Conservation (phyloP, 441 rosid species). For the Manihot esculenta region DNA sequence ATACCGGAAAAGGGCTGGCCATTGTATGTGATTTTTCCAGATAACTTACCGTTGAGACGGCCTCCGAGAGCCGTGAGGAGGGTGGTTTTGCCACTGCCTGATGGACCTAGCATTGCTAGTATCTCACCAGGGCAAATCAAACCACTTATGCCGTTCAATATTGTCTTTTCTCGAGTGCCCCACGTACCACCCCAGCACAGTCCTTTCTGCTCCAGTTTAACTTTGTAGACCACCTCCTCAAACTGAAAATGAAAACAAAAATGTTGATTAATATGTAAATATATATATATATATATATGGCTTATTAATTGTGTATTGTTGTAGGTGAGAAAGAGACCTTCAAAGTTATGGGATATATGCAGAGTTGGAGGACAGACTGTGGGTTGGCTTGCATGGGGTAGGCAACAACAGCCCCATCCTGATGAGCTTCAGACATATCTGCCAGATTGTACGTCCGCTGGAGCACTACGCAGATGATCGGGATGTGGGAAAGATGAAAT, state of each 20-base stretch:
- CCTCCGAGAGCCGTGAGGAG: constrained; percentile 96
- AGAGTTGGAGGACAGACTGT: constrained; percentile 46
- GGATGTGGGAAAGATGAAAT: constrained; percentile 35
- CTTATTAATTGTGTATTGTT: too few relatives aligned
- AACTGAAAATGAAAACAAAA: constrained; percentile 47
- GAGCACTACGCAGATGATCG: constrained; percentile 31
- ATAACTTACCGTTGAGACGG: constrained; percentile 61
- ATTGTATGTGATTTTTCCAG: constrained; percentile 87
- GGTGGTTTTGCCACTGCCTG: constrained; percentile 97
- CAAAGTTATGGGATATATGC: constrained; percentile 60
- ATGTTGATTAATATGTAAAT: background rate
- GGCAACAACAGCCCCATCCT: constrained; percentile 42
- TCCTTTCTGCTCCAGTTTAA: constrained; percentile 57
- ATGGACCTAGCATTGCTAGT: constrained; percentile 93
- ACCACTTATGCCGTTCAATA: constrained; percentile 75
- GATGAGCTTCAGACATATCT: constrained; percentile 48
- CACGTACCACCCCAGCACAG: constrained; percentile 50
- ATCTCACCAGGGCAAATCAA: constrained; percentile 86
- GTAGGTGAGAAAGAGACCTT: constrained; percentile 51
- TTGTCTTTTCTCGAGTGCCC: constrained; percentile 67
- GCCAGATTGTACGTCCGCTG: constrained; percentile 30
- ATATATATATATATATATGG: background rate
- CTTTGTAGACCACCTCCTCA: constrained; percentile 87
- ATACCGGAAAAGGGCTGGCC: constrained; percentile 75
- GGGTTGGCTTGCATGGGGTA: constrained; percentile 43